phyloP scores from a whole-genome alignment of 192 early-diverging fungal species.

The Umbelopsis isabellina region DNA sequence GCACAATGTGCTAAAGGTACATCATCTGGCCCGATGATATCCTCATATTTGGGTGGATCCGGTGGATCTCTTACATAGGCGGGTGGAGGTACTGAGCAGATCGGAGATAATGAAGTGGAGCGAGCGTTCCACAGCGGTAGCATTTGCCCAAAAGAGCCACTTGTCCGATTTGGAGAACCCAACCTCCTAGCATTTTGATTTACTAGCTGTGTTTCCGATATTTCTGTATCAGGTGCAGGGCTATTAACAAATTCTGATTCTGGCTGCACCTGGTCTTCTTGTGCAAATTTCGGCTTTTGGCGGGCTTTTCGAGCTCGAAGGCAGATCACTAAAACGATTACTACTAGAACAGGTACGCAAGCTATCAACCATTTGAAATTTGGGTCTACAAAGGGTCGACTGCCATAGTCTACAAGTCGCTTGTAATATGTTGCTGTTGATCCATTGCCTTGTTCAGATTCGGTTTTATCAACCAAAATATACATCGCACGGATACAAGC shows the following conservation, averaged over 20 bases:
- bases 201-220: background rate
- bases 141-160: constrained; percentile 16
- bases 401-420: constrained; percentile 11
- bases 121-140: constrained; percentile 16
- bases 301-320: constrained; percentile 15
- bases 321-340: constrained; percentile 7
- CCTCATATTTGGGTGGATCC: constrained; percentile 22
- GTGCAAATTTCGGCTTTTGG: background rate
- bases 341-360: background rate
- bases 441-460: background rate
- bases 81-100: constrained; percentile 8
- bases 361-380: constrained; percentile 24
- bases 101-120: constrained; percentile 21
- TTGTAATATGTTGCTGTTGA: background rate
- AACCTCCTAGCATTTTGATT: background rate
- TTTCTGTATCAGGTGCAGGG: background rate
- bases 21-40: constrained; percentile 21
- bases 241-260: background rate
- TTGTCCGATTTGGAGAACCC: background rate
- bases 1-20: constrained; percentile 17
- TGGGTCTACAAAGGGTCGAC: background rate
- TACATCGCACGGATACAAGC: constrained; percentile 8
- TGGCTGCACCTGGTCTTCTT: background rate
- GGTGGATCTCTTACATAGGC: constrained; percentile 20
- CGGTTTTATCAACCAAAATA: background rate